Percentiles rank a stretch among this genome's conserved stretches.
phyloP scores from a whole-genome alignment of 139 green algal genomes.

The Closterium sp. region DNA sequence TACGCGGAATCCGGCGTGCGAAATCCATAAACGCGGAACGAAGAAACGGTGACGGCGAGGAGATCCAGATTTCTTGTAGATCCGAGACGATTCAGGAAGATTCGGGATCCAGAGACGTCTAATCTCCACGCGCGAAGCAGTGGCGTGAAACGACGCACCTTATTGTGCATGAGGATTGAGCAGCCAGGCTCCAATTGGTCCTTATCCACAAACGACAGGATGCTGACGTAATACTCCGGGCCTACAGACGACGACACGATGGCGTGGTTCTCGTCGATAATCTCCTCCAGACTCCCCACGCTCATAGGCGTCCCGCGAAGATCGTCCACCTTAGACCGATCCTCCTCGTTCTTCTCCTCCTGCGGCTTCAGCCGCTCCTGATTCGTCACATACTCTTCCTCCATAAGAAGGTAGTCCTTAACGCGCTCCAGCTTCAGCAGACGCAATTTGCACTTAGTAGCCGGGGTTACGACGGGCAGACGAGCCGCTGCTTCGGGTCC shows the following conservation, averaged over 20 bases:
- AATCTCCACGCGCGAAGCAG: conserved; percentile 30
- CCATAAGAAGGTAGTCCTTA: conserved; percentile 99
- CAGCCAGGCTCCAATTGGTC: conserved; percentile 97
- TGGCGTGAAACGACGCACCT: conserved; percentile 54
- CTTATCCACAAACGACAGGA: conserved; percentile 98
- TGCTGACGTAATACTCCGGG: conserved; percentile 98
- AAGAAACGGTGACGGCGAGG: background rate
- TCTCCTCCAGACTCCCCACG: conserved; percentile 95
- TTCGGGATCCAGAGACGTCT: too few species aligned
- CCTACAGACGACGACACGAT: conserved; percentile 93
- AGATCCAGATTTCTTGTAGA: background rate
- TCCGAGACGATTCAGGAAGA: background rate
- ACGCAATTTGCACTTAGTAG: conserved; percentile 91
- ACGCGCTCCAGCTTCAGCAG: conserved; percentile 97
- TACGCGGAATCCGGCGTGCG: conserved; percentile 4
- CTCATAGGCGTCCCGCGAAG: conserved; percentile 88
- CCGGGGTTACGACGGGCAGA: conserved; percentile 88
- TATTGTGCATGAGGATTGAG: conserved; percentile 96
- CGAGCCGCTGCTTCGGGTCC: conserved; percentile 69
- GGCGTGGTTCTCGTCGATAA: conserved; percentile 98
- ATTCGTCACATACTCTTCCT: conserved; percentile 97
- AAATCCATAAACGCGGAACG: background rate
- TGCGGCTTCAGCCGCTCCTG: conserved; percentile 86
- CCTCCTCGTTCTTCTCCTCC: conserved; percentile 92
- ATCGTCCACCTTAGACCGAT: conserved; percentile 89